These are phyloP conservation scores for Suhomyces atakaporum DNA, from an alignment of 1,139 yeast genomes.

Conservation along the genomic window DNA sequence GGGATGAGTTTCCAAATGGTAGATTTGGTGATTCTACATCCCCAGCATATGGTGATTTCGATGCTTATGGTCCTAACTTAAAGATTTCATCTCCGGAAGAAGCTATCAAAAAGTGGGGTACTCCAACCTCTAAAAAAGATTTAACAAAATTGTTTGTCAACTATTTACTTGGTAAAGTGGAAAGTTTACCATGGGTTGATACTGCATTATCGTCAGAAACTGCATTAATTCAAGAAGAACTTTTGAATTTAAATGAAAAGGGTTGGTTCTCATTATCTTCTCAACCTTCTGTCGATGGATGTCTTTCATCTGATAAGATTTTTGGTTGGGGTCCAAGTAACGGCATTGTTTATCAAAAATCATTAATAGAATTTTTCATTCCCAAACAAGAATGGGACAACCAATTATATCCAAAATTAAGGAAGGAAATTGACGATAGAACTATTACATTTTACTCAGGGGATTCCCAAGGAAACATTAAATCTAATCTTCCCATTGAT, in stretches of 20 bases:
- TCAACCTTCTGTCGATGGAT: slow-evolving; percentile 88
- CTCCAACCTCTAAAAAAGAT: slow-evolving; percentile 66
- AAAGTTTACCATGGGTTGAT: slow-evolving; percentile 90
- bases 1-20: slow-evolving; percentile 99
- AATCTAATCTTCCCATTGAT: slow-evolving; percentile 54
- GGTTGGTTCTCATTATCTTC: slow-evolving; percentile 90
- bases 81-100: slow-evolving; percentile 67
- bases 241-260: slow-evolving; percentile 70
- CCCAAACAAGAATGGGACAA: slow-evolving; percentile 68
- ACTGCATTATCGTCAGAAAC: slow-evolving; percentile 85
- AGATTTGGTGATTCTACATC: slow-evolving; percentile 97
- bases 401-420: slow-evolving; percentile 53
- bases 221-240: slow-evolving; percentile 86
- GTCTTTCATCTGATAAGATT: slow-evolving; percentile 75
- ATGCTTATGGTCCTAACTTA: slow-evolving; percentile 92
- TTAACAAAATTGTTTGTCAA: slow-evolving; percentile 67
- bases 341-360: slow-evolving; percentile 92
- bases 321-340: slow-evolving; percentile 95
- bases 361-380: slow-evolving; percentile 80
- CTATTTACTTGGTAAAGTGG: slow-evolving; percentile 74
- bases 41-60: slow-evolving; percentile 97
- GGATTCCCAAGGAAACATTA: slow-evolving; percentile 57
- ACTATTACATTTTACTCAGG: slow-evolving; percentile 73
- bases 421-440: slow-evolving; percentile 39
- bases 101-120: slow-evolving; percentile 82